A percentile compares a stretch with the other conserved stretches of the same genome.
Evolutionary conservation across 2,329 filamentous ascomycete genomes (phyloP).

Genomic region (Epicoccum nigrum): DNA sequence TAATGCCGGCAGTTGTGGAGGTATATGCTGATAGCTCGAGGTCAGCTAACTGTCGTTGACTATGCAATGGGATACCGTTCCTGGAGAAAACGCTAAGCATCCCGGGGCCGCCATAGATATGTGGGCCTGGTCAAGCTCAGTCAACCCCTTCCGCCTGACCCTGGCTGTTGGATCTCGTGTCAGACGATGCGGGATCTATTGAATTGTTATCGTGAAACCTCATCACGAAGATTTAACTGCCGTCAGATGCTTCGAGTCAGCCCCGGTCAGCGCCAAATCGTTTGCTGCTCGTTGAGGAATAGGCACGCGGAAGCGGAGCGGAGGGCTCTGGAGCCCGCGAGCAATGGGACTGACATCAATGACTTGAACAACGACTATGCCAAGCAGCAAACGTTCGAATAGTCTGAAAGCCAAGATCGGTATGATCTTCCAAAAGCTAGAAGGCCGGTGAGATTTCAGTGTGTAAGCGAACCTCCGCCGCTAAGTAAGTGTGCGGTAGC

Average conservation of each 20-base stretch:
- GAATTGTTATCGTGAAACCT: slow-evolving; percentile 4
- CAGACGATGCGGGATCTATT: slow-evolving; percentile 25
- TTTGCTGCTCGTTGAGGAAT: background rate
- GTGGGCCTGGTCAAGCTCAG: slow-evolving; percentile 5
- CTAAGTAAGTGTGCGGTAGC: slow-evolving; percentile 13
- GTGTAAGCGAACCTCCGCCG: background rate
- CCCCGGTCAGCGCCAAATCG: slow-evolving; percentile 7
- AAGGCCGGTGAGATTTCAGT: slow-evolving; percentile 4
- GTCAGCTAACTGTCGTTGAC: slow-evolving; percentile 12
- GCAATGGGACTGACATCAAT: slow-evolving; percentile 6
- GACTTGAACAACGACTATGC: background rate
- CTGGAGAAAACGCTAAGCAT: slow-evolving; percentile 12
- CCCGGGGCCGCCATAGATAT: background rate
- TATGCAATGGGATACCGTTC: slow-evolving; percentile 7
- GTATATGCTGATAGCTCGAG: slow-evolving; percentile 12
- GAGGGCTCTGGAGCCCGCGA: background rate
- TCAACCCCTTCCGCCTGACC: slow-evolving; percentile 1
- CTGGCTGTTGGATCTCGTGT: slow-evolving; percentile 11
- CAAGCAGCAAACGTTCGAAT: background rate
- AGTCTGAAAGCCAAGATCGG: background rate
- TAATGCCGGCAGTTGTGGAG: slow-evolving; percentile 22
- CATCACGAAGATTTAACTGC: background rate
- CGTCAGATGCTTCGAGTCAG: background rate
- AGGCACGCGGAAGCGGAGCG: background rate
- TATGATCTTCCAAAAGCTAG: background rate